phyloP scores from a whole-genome alignment of 169 alveolate species.

The Haemoproteus tartakovskyi region DNA sequence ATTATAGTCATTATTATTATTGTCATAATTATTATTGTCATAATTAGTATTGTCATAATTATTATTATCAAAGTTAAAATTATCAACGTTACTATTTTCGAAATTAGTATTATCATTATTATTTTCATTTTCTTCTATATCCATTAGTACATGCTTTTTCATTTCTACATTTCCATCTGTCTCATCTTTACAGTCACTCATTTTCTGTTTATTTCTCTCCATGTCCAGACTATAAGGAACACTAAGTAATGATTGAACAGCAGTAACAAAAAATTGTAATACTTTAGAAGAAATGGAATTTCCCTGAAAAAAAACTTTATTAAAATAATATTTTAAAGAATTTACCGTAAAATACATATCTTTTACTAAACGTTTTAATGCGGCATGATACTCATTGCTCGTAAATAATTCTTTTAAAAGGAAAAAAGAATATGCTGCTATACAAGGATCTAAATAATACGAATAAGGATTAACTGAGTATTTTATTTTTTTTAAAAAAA shows the following conservation, averaged over 20 bases:
- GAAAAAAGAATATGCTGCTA: constrained; percentile 40
- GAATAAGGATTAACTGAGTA: constrained; percentile 56
- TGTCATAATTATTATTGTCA: background rate
- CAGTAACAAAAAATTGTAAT: constrained; percentile 30
- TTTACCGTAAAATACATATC: constrained; percentile 21
- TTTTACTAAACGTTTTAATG: constrained; percentile 13
- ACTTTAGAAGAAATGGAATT: constrained; percentile 8
- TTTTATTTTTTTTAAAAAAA: constrained; percentile 58
- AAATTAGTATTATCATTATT: too few relatives aligned
- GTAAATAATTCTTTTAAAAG: constrained; percentile 26
- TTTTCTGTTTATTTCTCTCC: background rate
- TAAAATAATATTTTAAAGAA: constrained; percentile 22
- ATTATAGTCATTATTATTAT: background rate
- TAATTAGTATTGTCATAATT: constrained; percentile 1
- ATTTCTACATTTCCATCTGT: too few relatives aligned
- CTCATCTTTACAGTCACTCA: too few relatives aligned
- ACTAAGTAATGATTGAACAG: too few relatives aligned
- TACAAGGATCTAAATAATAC: constrained; percentile 45
- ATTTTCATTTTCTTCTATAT: too few relatives aligned
- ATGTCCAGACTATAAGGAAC: too few relatives aligned
- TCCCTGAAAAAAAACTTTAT: constrained; percentile 2
- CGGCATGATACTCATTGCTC: background rate
- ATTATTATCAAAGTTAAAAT: too few relatives aligned
- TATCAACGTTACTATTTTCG: too few relatives aligned
- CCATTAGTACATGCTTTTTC: too few relatives aligned